A percentile compares a stretch with the other conserved stretches of the same genome.
phyloP scores from a whole-genome alignment of 495 filamentous ascomycete genomes.

The Rhypophila decipiens region DNA sequence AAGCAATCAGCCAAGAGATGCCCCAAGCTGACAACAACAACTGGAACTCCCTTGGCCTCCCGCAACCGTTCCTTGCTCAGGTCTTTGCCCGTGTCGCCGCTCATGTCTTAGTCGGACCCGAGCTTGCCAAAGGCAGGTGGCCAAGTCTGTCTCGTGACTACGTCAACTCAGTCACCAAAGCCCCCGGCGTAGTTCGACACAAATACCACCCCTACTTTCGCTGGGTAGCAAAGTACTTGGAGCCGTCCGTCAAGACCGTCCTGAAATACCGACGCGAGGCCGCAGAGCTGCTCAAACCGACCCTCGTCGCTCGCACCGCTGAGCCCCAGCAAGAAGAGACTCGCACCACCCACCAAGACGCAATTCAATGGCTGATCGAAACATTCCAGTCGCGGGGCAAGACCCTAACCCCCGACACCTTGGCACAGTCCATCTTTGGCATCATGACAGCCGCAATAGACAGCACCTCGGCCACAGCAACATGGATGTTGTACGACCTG shows the following conservation, averaged over 20 bases:
- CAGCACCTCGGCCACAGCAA: background rate
- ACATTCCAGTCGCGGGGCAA: background rate
- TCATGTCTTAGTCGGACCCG: background rate
- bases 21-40: background rate
- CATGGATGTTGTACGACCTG: constrained; percentile 1
- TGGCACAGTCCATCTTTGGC: background rate
- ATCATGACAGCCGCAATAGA: constrained; percentile 1
- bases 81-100: background rate
- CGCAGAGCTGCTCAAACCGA: background rate
- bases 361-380: constrained; percentile 1
- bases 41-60: background rate
- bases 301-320: background rate
- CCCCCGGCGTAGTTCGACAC: background rate
- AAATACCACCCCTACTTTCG: background rate
- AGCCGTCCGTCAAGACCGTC: background rate
- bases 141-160: background rate
- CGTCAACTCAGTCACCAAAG: background rate
- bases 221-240: background rate
- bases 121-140: constrained; percentile 1
- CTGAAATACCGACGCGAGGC: background rate
- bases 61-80: background rate
- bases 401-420: background rate
- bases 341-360: background rate
- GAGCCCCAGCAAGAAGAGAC: background rate
- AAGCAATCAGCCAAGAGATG: background rate